Conservation (phyloP, 805 yeast species). For the Candida patagonica region DNA sequence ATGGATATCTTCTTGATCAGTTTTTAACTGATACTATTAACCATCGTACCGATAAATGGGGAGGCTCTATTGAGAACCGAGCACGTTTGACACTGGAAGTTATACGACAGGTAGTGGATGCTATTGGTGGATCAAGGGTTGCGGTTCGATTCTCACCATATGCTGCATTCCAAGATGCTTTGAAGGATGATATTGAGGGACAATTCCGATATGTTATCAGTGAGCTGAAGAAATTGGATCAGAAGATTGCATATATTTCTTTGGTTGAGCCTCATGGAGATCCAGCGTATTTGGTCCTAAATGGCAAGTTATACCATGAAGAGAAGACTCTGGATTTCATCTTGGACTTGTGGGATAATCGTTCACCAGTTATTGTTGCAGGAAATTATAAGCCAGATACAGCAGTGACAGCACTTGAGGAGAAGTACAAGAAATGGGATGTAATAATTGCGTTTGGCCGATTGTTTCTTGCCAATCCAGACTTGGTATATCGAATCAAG, state of each 20-base stretch:
- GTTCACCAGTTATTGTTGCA: neutral
- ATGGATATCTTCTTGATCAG: conserved; percentile 46
- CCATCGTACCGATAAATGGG: conserved; percentile 52
- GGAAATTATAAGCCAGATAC: neutral
- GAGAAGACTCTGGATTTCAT: neutral
- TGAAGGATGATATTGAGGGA: conserved; percentile 28
- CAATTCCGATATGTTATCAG: conserved; percentile 24
- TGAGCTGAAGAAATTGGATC: conserved; percentile 33
- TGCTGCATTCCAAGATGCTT: conserved; percentile 17
- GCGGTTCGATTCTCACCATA: conserved; percentile 34
- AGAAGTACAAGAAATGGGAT: no score
- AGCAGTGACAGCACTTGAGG: neutral
- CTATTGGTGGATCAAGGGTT: conserved; percentile 30
- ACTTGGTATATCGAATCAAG: conserved; percentile 36
- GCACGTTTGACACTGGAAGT: conserved; percentile 40
- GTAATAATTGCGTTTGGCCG: conserved; percentile 36
- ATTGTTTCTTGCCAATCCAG: conserved; percentile 45
- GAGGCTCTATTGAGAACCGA: conserved; percentile 55
- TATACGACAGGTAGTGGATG: conserved; percentile 32
- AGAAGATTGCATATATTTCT: conserved; percentile 31
- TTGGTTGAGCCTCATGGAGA: conserved; percentile 27
- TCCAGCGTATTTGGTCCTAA: conserved; percentile 18
- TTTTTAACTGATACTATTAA: conserved; percentile 41
- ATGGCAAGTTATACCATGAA: conserved; percentile 22
- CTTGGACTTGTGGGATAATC: neutral